Evolutionary conservation across 208 protist species (phyloP), one percentile per base, ranked within the genome.

Genomic region (Vickermania ingenoplastis): DNA sequence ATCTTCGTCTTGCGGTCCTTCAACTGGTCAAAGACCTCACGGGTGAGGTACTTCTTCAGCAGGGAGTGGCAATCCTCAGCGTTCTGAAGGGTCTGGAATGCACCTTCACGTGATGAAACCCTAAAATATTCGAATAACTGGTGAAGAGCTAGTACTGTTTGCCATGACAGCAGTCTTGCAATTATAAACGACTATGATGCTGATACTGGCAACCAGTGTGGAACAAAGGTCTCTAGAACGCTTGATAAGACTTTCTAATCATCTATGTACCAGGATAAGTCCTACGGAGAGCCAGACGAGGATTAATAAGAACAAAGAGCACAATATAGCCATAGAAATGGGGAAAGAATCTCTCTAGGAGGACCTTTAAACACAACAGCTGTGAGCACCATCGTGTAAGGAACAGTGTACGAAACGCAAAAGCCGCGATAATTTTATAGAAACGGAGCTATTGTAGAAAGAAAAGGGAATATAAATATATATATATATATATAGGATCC

Each of bases 41-140:
- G 63, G 24, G 75, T 81, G 29, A 81, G 67, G 60, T 76, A 58
- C 63, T 81, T 81, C 75, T 81, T 81, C 17, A 77, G 65, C 17
- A 77, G 70, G 23, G 71, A 81, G 70, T 76, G 64, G 60, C 75
- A 77, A 17, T 81, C 66, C 25, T 0, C 2, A 3, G 54, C 62
- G 30, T 56, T 31, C 29, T 75, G 65, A 14, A 80, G 65, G 22
- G 24, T 63, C 14, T 51, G 11, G 58, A 60, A 76, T 0, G 54
- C 64, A 3, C 25, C 54, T 23, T 72, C 70, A 29, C 71, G 48
- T 11, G 53, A 27, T 3, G 29, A 26, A 27, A 60, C n/a, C n/a
- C n/a, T n/a, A 36, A 24, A 17, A 28, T 51, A n/a, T n/a, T n/a
- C n/a, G n/a, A n/a, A n/a, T n/a, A n/a, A n/a, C n/a, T n/a, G n/a